phyloP scores from a whole-genome alignment of 2,329 filamentous ascomycete species.

The Epichloe amarillans region DNA sequence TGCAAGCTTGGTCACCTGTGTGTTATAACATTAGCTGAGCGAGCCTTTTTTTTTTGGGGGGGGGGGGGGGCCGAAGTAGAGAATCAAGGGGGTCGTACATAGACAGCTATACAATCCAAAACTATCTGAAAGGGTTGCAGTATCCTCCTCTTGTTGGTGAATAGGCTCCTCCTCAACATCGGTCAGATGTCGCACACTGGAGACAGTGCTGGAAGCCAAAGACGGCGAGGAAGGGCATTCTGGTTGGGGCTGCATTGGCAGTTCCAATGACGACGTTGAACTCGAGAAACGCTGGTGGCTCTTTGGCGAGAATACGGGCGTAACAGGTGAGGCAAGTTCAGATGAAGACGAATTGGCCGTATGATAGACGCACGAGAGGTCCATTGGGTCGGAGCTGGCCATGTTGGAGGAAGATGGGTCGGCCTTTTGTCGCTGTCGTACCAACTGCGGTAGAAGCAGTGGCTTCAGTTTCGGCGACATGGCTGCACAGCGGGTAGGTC shows the following conservation, averaged over 20 bases:
- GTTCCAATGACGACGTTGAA: slow-evolving; percentile 65
- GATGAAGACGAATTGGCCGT: slow-evolving; percentile 46
- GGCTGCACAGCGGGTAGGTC: slow-evolving; percentile 1
- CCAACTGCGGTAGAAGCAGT: slow-evolving; percentile 6
- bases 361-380: slow-evolving; percentile 28
- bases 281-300: slow-evolving; percentile 55
- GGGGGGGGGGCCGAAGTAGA: no score
- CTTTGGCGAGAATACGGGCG: slow-evolving; percentile 54
- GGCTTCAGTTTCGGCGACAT: slow-evolving; percentile 7
- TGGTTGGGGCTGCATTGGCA: slow-evolving; percentile 25
- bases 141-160: slow-evolving; percentile 54
- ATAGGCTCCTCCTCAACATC: slow-evolving; percentile 76
- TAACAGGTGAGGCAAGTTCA: slow-evolving; percentile 55
- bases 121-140: slow-evolving; percentile 12
- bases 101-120: slow-evolving; percentile 52
- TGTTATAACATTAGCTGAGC: slow-evolving; percentile 9
- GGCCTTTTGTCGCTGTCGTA: slow-evolving; percentile 3
- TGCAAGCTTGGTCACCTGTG: slow-evolving; percentile 48
- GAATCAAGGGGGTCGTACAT: slow-evolving; percentile 40
- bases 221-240: slow-evolving; percentile 12
- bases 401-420: slow-evolving; percentile 16
- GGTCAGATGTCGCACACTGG: slow-evolving; percentile 55
- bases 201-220: slow-evolving; percentile 28
- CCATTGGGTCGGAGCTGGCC: slow-evolving; percentile 20
- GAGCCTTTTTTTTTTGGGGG: background rate